These are phyloP conservation scores for Suillus luteus DNA, from an alignment of 768 basidiomycete species.

Conservation along the genomic window DNA sequence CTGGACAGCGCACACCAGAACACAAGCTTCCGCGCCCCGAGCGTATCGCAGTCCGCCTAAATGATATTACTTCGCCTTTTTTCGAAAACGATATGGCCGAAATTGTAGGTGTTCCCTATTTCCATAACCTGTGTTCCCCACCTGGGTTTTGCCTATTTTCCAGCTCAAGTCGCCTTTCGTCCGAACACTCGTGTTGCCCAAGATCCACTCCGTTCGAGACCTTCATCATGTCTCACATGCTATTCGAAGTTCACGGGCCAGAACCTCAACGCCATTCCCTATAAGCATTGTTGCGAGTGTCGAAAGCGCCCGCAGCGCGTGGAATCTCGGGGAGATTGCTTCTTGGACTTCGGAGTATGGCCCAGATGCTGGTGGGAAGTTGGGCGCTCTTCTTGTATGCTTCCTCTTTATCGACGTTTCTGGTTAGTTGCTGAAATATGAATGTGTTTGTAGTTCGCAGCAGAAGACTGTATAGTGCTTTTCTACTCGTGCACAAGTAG, in stretches of 20 bases:
- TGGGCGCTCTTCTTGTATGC: slow-evolving; percentile 70
- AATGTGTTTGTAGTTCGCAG: slow-evolving; percentile 72
- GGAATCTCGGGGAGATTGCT: slow-evolving; percentile 71
- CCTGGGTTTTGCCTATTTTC: background rate
- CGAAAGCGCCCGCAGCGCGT: slow-evolving; percentile 77
- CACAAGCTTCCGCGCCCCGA: slow-evolving; percentile 44
- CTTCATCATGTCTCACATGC: slow-evolving; percentile 58
- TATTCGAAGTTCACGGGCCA: slow-evolving; percentile 22
- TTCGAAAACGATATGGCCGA: slow-evolving; percentile 64
- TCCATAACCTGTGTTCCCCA: slow-evolving; percentile 6
- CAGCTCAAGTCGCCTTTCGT: slow-evolving; percentile 52
- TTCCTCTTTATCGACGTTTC: background rate
- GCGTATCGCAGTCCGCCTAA: slow-evolving; percentile 71
- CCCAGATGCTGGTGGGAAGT: slow-evolving; percentile 46
- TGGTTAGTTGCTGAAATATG: background rate
- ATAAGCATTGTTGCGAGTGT: slow-evolving; percentile 77
- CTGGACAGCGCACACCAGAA: slow-evolving; percentile 28
- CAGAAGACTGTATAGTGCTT: slow-evolving; percentile 78
- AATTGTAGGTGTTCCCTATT: slow-evolving; percentile 44
- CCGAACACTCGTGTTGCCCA: slow-evolving; percentile 78
- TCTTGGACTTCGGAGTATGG: slow-evolving; percentile 58
- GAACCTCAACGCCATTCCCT: slow-evolving; percentile 35
- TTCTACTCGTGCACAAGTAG: slow-evolving; percentile 5
- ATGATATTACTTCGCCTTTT: slow-evolving; percentile 64
- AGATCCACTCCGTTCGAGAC: slow-evolving; percentile 72